Conservation (phyloP, 306 rosid genomes). For the Dalbergia oliveri region DNA sequence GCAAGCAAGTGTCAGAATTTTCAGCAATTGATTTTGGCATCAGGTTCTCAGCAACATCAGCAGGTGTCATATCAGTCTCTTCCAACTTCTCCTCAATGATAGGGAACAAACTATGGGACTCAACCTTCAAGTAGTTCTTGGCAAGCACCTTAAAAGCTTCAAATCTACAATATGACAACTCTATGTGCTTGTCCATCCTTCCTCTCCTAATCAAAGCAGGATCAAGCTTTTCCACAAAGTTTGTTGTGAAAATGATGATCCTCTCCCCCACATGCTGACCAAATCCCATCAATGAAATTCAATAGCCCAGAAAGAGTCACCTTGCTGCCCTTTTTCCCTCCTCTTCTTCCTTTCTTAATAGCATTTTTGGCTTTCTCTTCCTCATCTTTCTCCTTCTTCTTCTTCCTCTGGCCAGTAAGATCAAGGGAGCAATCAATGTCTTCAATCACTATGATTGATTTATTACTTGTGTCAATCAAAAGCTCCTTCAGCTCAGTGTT, state of each 20-base stretch:
- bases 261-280: slow-evolving; percentile 74
- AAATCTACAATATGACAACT: slow-evolving; percentile 64
- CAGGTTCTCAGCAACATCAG: slow-evolving; percentile 78
- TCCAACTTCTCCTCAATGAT: slow-evolving; percentile 47
- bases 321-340: slow-evolving; percentile 42
- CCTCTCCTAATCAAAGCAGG: slow-evolving; percentile 70
- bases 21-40: slow-evolving; percentile 62
- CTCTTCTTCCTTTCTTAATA: slow-evolving; percentile 1
- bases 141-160: slow-evolving; percentile 74
- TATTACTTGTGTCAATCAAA: slow-evolving; percentile 48
- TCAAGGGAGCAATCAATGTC: slow-evolving; percentile 75
- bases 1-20: slow-evolving; percentile 46
- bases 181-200: slow-evolving; percentile 76
- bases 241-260: slow-evolving; percentile 38
- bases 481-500: slow-evolving; percentile 53
- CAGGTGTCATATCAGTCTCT: slow-evolving; percentile 58
- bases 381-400: slow-evolving; percentile 39
- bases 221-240: slow-evolving; percentile 55
- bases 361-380: slow-evolving; percentile 27
- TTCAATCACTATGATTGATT: slow-evolving; percentile 61
- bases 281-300: slow-evolving; percentile 70
- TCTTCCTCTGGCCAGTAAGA: slow-evolving; percentile 63
- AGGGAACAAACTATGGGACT: slow-evolving; percentile 55
- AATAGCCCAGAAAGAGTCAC: slow-evolving; percentile 69
- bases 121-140: slow-evolving; percentile 63